phyloP scores from a whole-genome alignment of 1,284 basidiomycete species.

The Apiotrichum gamsii region DNA sequence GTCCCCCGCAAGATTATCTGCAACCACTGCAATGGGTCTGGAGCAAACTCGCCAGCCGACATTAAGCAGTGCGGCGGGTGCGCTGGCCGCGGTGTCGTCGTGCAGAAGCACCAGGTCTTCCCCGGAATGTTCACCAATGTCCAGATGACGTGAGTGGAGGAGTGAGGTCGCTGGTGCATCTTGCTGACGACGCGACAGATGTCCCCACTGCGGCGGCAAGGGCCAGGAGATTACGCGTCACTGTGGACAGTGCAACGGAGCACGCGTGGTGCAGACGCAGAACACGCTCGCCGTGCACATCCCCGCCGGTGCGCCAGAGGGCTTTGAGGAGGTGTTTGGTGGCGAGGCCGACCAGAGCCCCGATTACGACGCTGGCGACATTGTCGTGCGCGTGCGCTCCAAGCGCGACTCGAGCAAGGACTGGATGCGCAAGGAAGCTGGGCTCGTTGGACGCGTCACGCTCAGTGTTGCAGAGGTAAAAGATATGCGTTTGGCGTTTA shows the following conservation, averaged over 20 bases:
- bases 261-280: constrained; percentile 62
- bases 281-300: constrained; percentile 69
- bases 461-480: constrained; percentile 81
- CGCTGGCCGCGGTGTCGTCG: constrained; percentile 72
- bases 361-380: constrained; percentile 87
- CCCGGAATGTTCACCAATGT: constrained; percentile 75
- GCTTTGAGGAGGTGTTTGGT: constrained; percentile 82
- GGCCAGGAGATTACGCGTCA: constrained; percentile 66
- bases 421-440: constrained; percentile 79
- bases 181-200: constrained; percentile 51
- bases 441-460: constrained; percentile 81
- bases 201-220: constrained; percentile 69
- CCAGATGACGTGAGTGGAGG: constrained; percentile 42
- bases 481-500: too few species aligned
- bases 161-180: background rate
- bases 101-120: constrained; percentile 87
- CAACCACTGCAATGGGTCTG: constrained; percentile 85
- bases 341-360: constrained; percentile 89
- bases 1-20: constrained; percentile 83
- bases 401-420: constrained; percentile 54
- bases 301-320: constrained; percentile 81
- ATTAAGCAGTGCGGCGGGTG: constrained; percentile 76
- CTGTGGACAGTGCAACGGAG: constrained; percentile 75
- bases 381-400: constrained; percentile 73
- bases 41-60: constrained; percentile 77